Base-by-base conservation (phyloP, 805 yeast species). In the Metschnikowia gelsemii region DNA sequence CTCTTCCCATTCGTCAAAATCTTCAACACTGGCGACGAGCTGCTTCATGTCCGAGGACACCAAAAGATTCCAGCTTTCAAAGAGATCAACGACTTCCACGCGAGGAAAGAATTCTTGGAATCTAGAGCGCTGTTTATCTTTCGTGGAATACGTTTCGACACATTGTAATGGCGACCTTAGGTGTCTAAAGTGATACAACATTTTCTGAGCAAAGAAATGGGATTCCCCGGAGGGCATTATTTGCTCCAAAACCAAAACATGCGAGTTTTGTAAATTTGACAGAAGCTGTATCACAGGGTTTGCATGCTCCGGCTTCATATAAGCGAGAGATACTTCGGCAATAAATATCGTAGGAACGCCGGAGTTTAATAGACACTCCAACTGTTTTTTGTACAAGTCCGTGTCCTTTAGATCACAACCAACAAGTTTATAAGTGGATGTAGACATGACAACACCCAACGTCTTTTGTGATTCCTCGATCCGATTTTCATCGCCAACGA, bases 1-100 rank as follows among this genome's bases (percentile, higher is more conserved):
- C 59, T 86, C 95, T 62, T 86, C 95, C 78, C 86, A 76, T 62
- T 87, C 95, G 58, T 87, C 95, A 60, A 86, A 87, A 3, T 77
- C 76, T 56, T 86, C 95, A 16, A 84, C 68, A 0, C 55, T 34
- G 13, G 66, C 68, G 7, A 87, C 71, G 29, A 61, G 57, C 0
- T 40, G 32, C 50, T 75, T 77, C 5, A 63, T 55, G 1, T 63
- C 65, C 2, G 47, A 47, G 4, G 69, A 58, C 1, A 81, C 63
- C 16, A 72, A 58, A 7, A 63, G 49, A 2, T 40, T 23, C 95
- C 95, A 87, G 48, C 76, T 74, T 23, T 75, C 75, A 40, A 73
- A 67, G 50, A 87, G 62, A 54, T 83, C 78, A 23, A 66, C 61
- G 2, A 77, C 70, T 46, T 79, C 82, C 1, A 72, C 73, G n/a